Conservation (phyloP, 495 filamentous ascomycete genomes). For the Daldinia caldariorum region DNA sequence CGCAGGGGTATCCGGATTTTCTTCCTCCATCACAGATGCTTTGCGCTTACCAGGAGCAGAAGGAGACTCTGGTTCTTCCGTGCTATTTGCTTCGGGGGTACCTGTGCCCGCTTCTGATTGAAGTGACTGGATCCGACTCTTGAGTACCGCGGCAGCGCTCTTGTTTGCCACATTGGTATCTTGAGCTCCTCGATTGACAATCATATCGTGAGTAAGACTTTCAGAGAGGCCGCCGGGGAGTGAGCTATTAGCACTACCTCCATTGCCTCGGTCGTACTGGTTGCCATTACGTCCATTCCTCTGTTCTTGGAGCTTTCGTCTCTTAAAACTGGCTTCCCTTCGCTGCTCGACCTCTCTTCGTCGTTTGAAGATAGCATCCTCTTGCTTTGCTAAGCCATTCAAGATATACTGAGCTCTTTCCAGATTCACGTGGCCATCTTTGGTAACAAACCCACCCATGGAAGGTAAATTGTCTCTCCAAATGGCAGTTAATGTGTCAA, state of each 20-base stretch:
- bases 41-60: constrained; percentile 65
- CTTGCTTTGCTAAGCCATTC: constrained; percentile 88
- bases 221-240: constrained; percentile 59
- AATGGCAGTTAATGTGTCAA: constrained; percentile 93
- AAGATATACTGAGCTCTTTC: constrained; percentile 88
- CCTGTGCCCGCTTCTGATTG: constrained; percentile 45
- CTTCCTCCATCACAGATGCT: constrained; percentile 68
- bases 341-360: constrained; percentile 84
- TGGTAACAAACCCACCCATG: constrained; percentile 95
- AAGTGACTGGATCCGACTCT: constrained; percentile 75
- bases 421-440: constrained; percentile 91
- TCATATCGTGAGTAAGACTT: constrained; percentile 83
- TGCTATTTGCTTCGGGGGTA: constrained; percentile 31
- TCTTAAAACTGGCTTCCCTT: constrained; percentile 77
- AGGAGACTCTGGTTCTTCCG: constrained; percentile 46
- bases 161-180: constrained; percentile 90
- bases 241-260: constrained; percentile 31
- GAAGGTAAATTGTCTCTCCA: constrained; percentile 91
- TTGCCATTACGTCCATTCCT: constrained; percentile 54
- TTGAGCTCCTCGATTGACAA: constrained; percentile 79
- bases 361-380: constrained; percentile 91
- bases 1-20: constrained; percentile 61
- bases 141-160: constrained; percentile 89
- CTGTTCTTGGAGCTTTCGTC: constrained; percentile 76
- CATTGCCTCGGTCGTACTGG: constrained; percentile 59